Evolutionary conservation across 2,329 filamentous ascomycete species (phyloP).

Genomic region (Mollisia scopiformis): DNA sequence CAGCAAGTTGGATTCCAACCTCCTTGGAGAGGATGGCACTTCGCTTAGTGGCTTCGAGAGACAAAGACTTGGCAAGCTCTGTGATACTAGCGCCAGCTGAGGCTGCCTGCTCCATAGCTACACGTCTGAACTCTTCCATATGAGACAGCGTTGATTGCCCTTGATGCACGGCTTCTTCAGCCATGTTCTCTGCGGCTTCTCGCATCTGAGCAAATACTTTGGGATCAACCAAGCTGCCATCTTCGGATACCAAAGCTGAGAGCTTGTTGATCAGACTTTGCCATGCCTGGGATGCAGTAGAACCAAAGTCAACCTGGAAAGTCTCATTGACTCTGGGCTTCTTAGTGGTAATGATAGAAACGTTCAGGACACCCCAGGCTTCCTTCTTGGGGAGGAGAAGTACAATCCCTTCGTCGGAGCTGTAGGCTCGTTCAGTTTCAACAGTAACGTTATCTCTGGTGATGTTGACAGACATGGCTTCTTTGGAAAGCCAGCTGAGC

Average conservation of each 20-base stretch:
- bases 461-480: constrained; percentile 59
- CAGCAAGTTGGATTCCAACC: constrained; percentile 28
- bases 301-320: constrained; percentile 62
- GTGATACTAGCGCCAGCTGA: constrained; percentile 24
- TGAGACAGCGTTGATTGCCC: constrained; percentile 24
- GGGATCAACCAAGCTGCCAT: constrained; percentile 22
- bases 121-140: constrained; percentile 26
- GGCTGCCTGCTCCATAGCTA: constrained; percentile 27
- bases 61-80: constrained; percentile 27
- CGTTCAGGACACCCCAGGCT: constrained; percentile 58
- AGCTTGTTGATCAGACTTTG: constrained; percentile 31
- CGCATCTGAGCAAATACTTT: constrained; percentile 23
- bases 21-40: constrained; percentile 34
- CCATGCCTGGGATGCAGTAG: constrained; percentile 26
- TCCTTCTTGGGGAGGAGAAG: constrained; percentile 55
- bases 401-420: constrained; percentile 36
- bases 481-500: constrained; percentile 57
- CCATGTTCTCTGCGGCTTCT: constrained; percentile 22
- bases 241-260: constrained; percentile 27
- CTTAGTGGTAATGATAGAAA: constrained; percentile 60
- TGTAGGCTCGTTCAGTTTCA: constrained; percentile 46
- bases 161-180: constrained; percentile 24
- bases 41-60: constrained; percentile 33
- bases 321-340: constrained; percentile 64
- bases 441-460: constrained; percentile 51